Evolutionary conservation across 495 filamentous ascomycete genomes (phyloP).

Genomic region (Trichoderma asperelloides): DNA sequence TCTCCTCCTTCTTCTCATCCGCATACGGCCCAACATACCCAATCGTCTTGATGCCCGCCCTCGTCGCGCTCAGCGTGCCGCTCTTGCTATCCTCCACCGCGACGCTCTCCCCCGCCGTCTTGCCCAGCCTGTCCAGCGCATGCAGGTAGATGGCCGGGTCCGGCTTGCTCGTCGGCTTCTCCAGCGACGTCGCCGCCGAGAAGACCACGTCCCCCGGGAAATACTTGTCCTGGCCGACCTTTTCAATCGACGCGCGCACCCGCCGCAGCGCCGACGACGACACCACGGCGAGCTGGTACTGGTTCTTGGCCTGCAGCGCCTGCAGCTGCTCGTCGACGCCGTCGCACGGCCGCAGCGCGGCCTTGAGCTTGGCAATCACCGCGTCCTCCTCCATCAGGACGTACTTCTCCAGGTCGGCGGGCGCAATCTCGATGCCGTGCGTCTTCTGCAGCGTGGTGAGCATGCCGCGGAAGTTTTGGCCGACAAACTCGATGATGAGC

Average conservation of each 20-base stretch:
- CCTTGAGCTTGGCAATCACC: constrained; percentile 78
- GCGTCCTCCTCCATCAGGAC: constrained; percentile 72
- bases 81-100: constrained; percentile 88
- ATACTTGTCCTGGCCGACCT: constrained; percentile 71
- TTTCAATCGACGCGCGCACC: constrained; percentile 71
- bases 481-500: constrained; percentile 84
- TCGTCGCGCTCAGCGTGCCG: constrained; percentile 69
- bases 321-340: constrained; percentile 62
- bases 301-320: constrained; percentile 48
- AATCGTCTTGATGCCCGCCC: constrained; percentile 75
- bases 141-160: constrained; percentile 87
- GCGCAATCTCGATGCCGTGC: constrained; percentile 58
- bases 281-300: constrained; percentile 77
- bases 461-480: constrained; percentile 96
- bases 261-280: constrained; percentile 69
- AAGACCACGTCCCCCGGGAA: constrained; percentile 69
- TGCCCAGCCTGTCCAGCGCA: constrained; percentile 66
- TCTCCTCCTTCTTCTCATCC: constrained; percentile 59
- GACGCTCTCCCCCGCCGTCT: constrained; percentile 66
- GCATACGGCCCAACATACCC: constrained; percentile 83
- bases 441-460: constrained; percentile 60
- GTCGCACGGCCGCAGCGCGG: constrained; percentile 56
- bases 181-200: constrained; percentile 72
- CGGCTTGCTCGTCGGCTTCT: constrained; percentile 77
- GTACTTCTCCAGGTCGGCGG: constrained; percentile 64